Evolutionary conservation across 208 protist species (phyloP).

Genomic region (Phytomonas francai): DNA sequence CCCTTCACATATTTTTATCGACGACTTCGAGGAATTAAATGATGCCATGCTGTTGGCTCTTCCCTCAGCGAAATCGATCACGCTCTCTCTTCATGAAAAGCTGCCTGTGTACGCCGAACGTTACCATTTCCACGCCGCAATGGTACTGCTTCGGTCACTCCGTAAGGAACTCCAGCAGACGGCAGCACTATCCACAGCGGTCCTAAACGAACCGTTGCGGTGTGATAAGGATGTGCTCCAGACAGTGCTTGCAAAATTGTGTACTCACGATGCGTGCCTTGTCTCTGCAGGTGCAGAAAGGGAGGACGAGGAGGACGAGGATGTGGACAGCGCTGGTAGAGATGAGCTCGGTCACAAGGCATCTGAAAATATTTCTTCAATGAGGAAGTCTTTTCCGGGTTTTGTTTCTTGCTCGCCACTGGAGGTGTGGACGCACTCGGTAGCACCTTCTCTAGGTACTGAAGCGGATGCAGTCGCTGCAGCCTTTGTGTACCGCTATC

Average conservation of each 20-base stretch:
- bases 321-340: constrained; percentile 7
- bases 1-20: constrained; percentile 51
- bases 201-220: constrained; percentile 49
- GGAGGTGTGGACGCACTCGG: constrained; percentile 77
- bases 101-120: constrained; percentile 29
- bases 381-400: constrained; percentile 25
- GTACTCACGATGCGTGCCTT: constrained; percentile 14
- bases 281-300: constrained; percentile 13
- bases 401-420: constrained; percentile 47
- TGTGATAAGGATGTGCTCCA: constrained; percentile 39
- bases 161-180: constrained; percentile 37
- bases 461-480: constrained; percentile 49
- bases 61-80: constrained; percentile 40
- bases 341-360: constrained; percentile 7
- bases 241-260: constrained; percentile 30
- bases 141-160: constrained; percentile 37
- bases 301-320: constrained; percentile 15
- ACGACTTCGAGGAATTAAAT: constrained; percentile 62
- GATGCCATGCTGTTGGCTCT: constrained; percentile 57
- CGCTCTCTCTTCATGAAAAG: constrained; percentile 44
- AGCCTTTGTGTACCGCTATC: constrained; percentile 38
- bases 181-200: constrained; percentile 29
- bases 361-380: background rate
- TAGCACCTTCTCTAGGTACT: constrained; percentile 23
- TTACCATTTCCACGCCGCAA: constrained; percentile 24